Evolutionary conservation across 805 yeast species (phyloP), one percentile per base, ranked within the genome.

Genomic region (Zygosaccharomyces bisporus): DNA sequence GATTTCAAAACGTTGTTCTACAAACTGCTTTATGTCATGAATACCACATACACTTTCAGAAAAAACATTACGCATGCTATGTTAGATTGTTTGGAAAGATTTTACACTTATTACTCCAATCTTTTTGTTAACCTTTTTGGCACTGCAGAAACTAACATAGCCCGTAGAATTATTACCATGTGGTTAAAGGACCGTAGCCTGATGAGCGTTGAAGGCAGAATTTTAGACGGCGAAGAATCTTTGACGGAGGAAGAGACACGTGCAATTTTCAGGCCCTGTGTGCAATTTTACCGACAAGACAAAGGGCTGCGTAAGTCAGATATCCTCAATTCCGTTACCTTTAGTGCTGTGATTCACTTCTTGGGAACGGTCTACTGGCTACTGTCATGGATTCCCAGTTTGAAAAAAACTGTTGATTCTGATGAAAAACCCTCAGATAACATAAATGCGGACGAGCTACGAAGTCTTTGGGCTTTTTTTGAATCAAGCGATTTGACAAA

Each of bases 361-460:
- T 66, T 80, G 14, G 69, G 76, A 10, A 75, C 84, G 3, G 51
- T 82, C 1, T 65, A 71, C 13, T 78, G 88, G 80, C 66, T 81
- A 2, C 60, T 77, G 32, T 54, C 68, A 13, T 81, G 89, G 85
- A 68, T 86, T 34, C 83, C 86, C 0, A 57, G 57, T 4, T 63
- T 81, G 56, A 69, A 76, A 43, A 74, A 76, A 41, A 70, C 69
- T 6, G 60, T 66, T 4, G 51, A 51, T 13, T 12, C 41, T 16
- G 29, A 31, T 18, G 39, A 29, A 4, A 14, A 45, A 13, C 34
- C 27, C 14, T 43, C 51, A 3, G 44, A 43, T 3, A 30, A 16
- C 3, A 17, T 40, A 10, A 46, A 61, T 24, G 57, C 64, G 13
- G 71, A 68, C 43, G 60, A 61, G 36, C 45, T 70, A 10, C 60